These are phyloP conservation scores for Colletotrichum graminicola DNA, from an alignment of 2,329 filamentous ascomycete genomes.

Conservation along the genomic window DNA sequence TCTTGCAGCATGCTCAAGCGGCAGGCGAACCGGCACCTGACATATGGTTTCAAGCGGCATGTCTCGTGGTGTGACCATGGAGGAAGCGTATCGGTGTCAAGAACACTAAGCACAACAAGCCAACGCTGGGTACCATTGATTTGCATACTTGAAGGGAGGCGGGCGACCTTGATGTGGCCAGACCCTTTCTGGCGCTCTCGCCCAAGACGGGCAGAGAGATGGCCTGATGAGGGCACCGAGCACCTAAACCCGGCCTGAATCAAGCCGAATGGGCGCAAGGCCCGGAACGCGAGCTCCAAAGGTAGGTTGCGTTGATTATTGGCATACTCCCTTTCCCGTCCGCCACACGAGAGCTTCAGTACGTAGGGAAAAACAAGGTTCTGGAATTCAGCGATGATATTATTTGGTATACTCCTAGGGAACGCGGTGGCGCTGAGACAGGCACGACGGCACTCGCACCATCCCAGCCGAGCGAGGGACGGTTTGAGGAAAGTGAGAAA, in stretches of 20 bases:
- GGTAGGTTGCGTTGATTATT: background rate
- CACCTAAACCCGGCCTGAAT: background rate
- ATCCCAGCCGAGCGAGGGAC: background rate
- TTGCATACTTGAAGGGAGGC: background rate
- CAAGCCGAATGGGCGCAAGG: background rate
- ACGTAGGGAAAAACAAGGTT: background rate
- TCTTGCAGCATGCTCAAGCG: background rate
- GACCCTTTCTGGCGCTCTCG: background rate
- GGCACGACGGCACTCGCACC: background rate
- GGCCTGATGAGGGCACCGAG: too few relatives aligned
- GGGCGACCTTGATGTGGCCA: background rate
- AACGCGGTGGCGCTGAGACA: background rate
- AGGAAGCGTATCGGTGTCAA: background rate
- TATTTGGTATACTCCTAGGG: too few relatives aligned
- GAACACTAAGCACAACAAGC: too few relatives aligned
- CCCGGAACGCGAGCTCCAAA: background rate
- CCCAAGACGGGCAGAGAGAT: background rate
- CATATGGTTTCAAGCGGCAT: too few relatives aligned
- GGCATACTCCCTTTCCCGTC: background rate
- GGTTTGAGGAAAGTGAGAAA: too few relatives aligned
- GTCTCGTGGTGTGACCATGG: background rate
- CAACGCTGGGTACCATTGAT: background rate
- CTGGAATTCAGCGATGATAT: background rate
- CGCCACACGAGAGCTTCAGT: background rate
- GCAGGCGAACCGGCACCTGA: fast-evolving